Percentiles rank a stretch among this genome's conserved stretches.
These are phyloP conservation scores for Pseudocercospora crystallina DNA, from an alignment of 2,329 filamentous ascomycete genomes.

Conservation along the genomic window DNA sequence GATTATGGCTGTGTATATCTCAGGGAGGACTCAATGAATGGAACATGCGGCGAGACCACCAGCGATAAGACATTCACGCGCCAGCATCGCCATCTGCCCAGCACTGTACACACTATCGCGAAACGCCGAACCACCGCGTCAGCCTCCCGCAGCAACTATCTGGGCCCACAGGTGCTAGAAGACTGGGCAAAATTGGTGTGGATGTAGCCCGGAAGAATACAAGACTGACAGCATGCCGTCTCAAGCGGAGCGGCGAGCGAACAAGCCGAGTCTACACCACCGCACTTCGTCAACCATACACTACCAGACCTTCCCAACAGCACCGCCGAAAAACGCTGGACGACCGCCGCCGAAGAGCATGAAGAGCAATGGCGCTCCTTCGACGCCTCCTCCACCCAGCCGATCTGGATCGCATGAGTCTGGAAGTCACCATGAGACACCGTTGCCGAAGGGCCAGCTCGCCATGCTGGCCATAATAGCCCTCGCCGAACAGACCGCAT, in stretches of 20 bases:
- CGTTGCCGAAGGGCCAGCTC: conserved; percentile 80
- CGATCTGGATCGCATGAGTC: conserved; percentile 18
- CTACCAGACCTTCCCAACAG: conserved; percentile 80
- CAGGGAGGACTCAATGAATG: too few species aligned
- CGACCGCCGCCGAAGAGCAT: conserved; percentile 39
- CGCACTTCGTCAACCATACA: conserved; percentile 59
- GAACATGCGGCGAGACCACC: too few species aligned
- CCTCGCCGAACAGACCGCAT: conserved; percentile 88
- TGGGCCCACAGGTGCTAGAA: too few species aligned
- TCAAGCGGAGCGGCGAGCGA: conserved; percentile 4
- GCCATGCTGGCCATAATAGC: conserved; percentile 83
- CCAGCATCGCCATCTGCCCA: too few species aligned
- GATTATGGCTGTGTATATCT: too few species aligned
- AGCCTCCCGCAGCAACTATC: too few species aligned
- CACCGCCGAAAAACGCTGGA: conserved; percentile 67
- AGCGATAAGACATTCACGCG: too few species aligned
- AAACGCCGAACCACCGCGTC: too few species aligned
- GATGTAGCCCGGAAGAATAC: too few species aligned
- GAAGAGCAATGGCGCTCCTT: conserved; percentile 17
- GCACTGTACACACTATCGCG: too few species aligned
- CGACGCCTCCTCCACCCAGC: conserved; percentile 15
- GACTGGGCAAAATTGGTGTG: too few species aligned
- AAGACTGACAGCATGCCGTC: conserved; percentile 9
- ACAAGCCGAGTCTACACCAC: conserved; percentile 28
- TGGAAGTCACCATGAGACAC: conserved; percentile 56